A percentile compares a stretch with the other conserved stretches of the same genome.
Evolutionary conservation across 306 rosid genomes (phyloP).

Genomic region (Cotoneaster glaucophyllus): DNA sequence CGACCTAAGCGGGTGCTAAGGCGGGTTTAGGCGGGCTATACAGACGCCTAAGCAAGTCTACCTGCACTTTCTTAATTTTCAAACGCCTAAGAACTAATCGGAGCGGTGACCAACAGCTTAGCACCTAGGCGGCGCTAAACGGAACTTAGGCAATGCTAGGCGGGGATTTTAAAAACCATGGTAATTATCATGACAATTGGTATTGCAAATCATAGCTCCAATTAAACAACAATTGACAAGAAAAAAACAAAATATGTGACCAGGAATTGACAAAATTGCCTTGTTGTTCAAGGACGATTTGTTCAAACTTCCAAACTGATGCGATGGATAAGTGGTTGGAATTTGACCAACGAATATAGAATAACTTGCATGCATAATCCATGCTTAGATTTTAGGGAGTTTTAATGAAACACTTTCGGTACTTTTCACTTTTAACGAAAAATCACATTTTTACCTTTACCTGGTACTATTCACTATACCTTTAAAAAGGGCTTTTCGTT

Average conservation of each 20-base stretch:
- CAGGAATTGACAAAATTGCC: background rate
- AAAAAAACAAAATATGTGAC: background rate
- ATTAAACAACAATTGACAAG: background rate
- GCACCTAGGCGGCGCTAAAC: accelerated
- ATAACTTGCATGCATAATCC: background rate
- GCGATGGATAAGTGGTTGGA: background rate
- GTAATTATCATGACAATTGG: background rate
- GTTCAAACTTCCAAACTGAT: background rate
- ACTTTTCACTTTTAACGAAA: no score
- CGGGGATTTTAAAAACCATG: background rate
- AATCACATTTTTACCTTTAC: no score
- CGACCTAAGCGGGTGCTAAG: no score
- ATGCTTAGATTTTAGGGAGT: background rate
- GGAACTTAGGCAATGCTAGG: accelerated
- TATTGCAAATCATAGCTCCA: background rate
- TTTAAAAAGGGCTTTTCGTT: no score
- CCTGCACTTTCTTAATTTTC: no score
- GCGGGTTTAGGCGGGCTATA: no score
- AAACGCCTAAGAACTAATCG: no score
- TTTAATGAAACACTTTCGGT: no score
- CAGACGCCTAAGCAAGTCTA: no score
- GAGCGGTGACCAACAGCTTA: no score
- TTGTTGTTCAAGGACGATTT: background rate
- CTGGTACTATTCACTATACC: no score
- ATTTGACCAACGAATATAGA: background rate